These are phyloP conservation scores for Vanilla planifolia DNA, from an alignment of 106 monocot species.

Conservation along the genomic window DNA sequence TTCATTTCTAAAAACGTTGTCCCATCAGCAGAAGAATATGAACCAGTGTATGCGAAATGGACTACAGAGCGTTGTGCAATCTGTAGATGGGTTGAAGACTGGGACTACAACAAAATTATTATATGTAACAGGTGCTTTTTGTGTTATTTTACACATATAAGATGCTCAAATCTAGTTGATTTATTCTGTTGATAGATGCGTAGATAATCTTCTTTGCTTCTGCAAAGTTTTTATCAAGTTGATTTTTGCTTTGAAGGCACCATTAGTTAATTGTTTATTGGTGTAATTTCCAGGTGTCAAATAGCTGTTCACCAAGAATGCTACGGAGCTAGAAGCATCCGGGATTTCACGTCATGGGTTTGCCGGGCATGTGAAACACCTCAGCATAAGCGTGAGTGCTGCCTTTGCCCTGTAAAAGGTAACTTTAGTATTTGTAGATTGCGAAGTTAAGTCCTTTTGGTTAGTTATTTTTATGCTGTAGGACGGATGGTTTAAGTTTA, in stretches of 20 bases:
- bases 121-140: slow-evolving; percentile 82
- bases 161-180: background rate
- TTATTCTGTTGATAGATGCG: background rate
- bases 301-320: slow-evolving; percentile 99
- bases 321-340: slow-evolving; percentile 70
- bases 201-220: background rate
- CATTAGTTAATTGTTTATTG: background rate
- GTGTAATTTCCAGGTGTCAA: slow-evolving; percentile 69
- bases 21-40: slow-evolving; percentile 51
- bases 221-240: background rate
- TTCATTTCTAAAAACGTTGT: background rate
- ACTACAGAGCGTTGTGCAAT: slow-evolving; percentile 96
- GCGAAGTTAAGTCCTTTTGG: too few relatives aligned
- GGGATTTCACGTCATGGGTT: slow-evolving; percentile 91
- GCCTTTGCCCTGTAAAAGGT: slow-evolving; percentile 98
- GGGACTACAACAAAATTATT: slow-evolving; percentile 99
- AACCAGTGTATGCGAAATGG: slow-evolving; percentile 87
- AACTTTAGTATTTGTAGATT: slow-evolving; percentile 3
- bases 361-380: slow-evolving; percentile 92
- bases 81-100: slow-evolving; percentile 98
- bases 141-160: background rate
- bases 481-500: too few relatives aligned
- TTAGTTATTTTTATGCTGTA: too few relatives aligned
- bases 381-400: slow-evolving; percentile 63
- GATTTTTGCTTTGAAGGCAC: background rate